These are phyloP conservation scores for Primulina huaijiensis DNA, from an alignment of 257 asterid genomes.

Conservation along the genomic window DNA sequence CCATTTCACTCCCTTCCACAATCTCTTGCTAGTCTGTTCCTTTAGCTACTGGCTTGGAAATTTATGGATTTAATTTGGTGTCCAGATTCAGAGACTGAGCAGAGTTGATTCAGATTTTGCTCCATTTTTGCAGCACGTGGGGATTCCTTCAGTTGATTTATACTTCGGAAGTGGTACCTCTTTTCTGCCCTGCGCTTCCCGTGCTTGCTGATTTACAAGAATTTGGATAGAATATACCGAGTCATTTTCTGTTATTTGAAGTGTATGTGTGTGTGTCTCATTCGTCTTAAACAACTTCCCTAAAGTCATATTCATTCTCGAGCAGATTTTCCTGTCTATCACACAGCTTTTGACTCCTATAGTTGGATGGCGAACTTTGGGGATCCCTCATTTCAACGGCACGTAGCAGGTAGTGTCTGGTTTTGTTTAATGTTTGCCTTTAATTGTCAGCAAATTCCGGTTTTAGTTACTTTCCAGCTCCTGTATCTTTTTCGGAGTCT, in stretches of 20 bases:
- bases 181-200: slow-evolving; percentile 20
- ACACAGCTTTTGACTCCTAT: slow-evolving; percentile 89
- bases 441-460: background rate
- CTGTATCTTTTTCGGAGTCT: background rate
- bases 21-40: slow-evolving; percentile 1
- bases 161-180: slow-evolving; percentile 73
- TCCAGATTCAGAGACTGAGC: slow-evolving; percentile 67
- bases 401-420: slow-evolving; percentile 60
- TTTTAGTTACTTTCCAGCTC: background rate
- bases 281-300: slow-evolving; percentile 22
- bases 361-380: slow-evolving; percentile 79
- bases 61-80: slow-evolving; percentile 14
- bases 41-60: slow-evolving; percentile 10
- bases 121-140: slow-evolving; percentile 87
- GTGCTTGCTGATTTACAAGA: slow-evolving; percentile 11
- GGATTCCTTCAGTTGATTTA: slow-evolving; percentile 79
- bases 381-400: slow-evolving; percentile 88
- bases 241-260: background rate
- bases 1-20: background rate
- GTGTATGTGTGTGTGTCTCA: background rate
- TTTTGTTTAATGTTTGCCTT: slow-evolving; percentile 1
- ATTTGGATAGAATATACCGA: background rate
- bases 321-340: slow-evolving; percentile 93
- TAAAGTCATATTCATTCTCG: slow-evolving; percentile 17
- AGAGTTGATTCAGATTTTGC: slow-evolving; percentile 92